Conservation (phyloP, 805 yeast species). For the Myxozyma mucilagina region DNA sequence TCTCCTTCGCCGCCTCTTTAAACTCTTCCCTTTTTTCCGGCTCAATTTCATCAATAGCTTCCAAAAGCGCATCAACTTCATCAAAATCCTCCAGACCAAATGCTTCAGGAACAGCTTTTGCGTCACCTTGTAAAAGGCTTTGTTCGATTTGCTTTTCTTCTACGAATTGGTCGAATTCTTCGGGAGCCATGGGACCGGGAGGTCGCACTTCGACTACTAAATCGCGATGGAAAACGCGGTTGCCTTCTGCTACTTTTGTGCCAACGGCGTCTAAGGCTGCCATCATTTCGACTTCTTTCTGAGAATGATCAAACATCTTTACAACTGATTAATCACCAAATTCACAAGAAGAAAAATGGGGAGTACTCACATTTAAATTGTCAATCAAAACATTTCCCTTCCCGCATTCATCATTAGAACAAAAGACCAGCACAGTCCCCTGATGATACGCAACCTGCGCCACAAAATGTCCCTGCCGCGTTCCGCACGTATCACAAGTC, state of each 20-base stretch:
- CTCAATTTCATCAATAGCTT: neutral
- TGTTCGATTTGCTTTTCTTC: conserved; percentile 8
- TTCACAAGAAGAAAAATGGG: neutral
- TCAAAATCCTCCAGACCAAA: neutral
- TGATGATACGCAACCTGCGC: conserved; percentile 24
- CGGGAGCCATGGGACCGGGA: conserved; percentile 21
- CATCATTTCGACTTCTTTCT: conserved; percentile 3
- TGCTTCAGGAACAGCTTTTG: neutral
- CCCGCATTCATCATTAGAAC: conserved; percentile 9
- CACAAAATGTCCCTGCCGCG: conserved; percentile 20
- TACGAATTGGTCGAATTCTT: conserved; percentile 16
- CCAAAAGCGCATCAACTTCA: neutral
- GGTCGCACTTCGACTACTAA: conserved; percentile 23
- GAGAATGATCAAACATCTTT: conserved; percentile 8
- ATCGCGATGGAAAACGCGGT: conserved; percentile 16
- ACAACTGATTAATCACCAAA: too few species aligned
- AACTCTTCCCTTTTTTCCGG: neutral
- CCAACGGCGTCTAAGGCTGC: conserved; percentile 11
- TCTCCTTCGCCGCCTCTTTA: neutral
- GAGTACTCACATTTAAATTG: conserved; percentile 10
- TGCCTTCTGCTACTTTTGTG: conserved; percentile 8
- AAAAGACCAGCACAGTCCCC: conserved; percentile 16
- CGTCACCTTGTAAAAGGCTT: neutral
- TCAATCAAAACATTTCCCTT: conserved; percentile 15
- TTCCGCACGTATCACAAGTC: conserved; percentile 17